phyloP scores from a whole-genome alignment of 306 rosid genomes.

The Ochetophila trinervis region DNA sequence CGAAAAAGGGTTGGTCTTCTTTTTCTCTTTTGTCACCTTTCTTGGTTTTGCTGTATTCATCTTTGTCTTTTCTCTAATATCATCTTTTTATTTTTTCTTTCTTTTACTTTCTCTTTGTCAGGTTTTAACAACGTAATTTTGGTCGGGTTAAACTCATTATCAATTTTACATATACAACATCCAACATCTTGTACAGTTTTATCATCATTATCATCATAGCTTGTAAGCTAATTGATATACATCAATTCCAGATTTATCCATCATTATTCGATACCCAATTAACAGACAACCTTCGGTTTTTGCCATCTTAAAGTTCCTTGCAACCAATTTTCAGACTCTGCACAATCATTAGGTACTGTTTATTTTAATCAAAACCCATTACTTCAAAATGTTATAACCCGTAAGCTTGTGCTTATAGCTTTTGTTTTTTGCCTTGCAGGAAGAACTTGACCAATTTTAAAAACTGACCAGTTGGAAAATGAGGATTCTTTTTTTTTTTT shows the following conservation, averaged over 20 bases:
- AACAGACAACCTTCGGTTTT: constrained; percentile 42
- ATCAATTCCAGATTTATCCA: constrained; percentile 37
- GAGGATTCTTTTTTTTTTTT: constrained; percentile 30
- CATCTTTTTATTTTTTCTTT: constrained; percentile 43
- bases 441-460: constrained; percentile 14
- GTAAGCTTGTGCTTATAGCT: constrained; percentile 36
- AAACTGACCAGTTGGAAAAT: constrained; percentile 40
- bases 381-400: not conserved
- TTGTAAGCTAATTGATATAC: constrained; percentile 27
- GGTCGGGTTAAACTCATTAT: constrained; percentile 13
- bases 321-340: constrained; percentile 8
- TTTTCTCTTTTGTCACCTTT: constrained; percentile 29
- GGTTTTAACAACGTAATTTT: constrained; percentile 53
- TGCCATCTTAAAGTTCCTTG: constrained; percentile 38
- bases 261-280: constrained; percentile 46
- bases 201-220: constrained; percentile 46
- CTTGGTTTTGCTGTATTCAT: constrained; percentile 55
- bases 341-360: constrained; percentile 27
- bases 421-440: constrained; percentile 50
- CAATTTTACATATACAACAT: constrained; percentile 39
- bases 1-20: constrained; percentile 76
- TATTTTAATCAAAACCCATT: not conserved
- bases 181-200: constrained; percentile 43
- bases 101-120: constrained; percentile 43
- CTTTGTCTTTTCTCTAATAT: constrained; percentile 54